Conservation (phyloP, 441 rosid genomes). For the Populus hybrid region DNA sequence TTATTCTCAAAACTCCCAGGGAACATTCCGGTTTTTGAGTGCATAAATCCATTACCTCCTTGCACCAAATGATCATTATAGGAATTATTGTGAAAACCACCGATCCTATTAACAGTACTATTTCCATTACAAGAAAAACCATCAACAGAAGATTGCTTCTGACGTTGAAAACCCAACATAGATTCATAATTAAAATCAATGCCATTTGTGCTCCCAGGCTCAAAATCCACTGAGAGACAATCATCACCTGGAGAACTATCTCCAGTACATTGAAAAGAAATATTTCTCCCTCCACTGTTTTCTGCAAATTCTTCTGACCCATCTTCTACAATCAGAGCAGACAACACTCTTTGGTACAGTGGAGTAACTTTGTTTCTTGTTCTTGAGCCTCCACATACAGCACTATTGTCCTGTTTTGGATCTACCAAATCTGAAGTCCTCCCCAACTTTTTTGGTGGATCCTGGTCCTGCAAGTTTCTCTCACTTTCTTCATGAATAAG, state of each 20-base stretch:
- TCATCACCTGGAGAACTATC: slow-evolving; percentile 24
- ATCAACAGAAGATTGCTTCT: slow-evolving; percentile 26
- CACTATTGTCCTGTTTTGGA: slow-evolving; percentile 24
- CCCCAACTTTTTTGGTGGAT: slow-evolving; percentile 18
- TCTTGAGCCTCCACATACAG: slow-evolving; percentile 21
- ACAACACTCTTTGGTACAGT: slow-evolving; percentile 52
- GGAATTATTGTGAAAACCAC: slow-evolving; percentile 19
- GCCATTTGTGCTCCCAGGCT: slow-evolving; percentile 25
- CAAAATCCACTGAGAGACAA: slow-evolving; percentile 18
- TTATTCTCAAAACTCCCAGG: slow-evolving; percentile 22
- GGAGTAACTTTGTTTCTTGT: slow-evolving; percentile 33
- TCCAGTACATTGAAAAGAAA: slow-evolving; percentile 22
- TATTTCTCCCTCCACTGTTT: slow-evolving; percentile 28
- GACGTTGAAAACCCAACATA: slow-evolving; percentile 26
- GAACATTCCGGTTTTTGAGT: slow-evolving; percentile 20
- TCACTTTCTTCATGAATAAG: slow-evolving; percentile 29
- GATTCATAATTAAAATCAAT: slow-evolving; percentile 29
- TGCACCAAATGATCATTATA: slow-evolving; percentile 20
- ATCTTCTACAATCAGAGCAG: slow-evolving; percentile 56
- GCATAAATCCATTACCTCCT: slow-evolving; percentile 27
- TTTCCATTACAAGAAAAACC: slow-evolving; percentile 36
- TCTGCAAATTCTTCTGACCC: slow-evolving; percentile 40
- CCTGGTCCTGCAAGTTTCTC: slow-evolving; percentile 18
- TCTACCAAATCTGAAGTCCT: slow-evolving; percentile 15
- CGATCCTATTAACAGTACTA: slow-evolving; percentile 10